These are phyloP conservation scores for Talaromyces sp. DNA, from an alignment of 2,329 filamentous ascomycete species.

Conservation along the genomic window DNA sequence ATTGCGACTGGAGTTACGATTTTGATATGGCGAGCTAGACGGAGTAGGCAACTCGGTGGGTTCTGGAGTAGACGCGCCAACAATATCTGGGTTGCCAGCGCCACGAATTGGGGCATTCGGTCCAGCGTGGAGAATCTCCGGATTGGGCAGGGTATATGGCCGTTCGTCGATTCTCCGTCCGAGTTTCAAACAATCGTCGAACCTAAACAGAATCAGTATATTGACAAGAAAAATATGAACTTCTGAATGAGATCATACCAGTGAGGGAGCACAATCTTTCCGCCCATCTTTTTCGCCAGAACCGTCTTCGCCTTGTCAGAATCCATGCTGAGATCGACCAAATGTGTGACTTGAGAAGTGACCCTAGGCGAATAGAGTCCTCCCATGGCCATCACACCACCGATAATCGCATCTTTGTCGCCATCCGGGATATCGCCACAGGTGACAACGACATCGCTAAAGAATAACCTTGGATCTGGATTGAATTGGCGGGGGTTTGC, in stretches of 20 bases:
- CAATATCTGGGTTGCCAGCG: constrained; percentile 56
- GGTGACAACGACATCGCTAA: constrained; percentile 76
- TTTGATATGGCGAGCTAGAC: constrained; percentile 22
- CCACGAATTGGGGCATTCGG: constrained; percentile 55
- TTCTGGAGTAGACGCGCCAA: constrained; percentile 60
- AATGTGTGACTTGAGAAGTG: constrained; percentile 74
- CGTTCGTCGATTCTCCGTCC: constrained; percentile 84
- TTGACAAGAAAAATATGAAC: not conserved
- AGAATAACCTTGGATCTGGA: constrained; percentile 85
- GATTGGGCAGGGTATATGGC: constrained; percentile 80
- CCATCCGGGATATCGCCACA: constrained; percentile 79
- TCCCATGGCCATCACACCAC: constrained; percentile 83
- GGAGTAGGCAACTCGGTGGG: constrained; percentile 37
- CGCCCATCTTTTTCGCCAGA: constrained; percentile 60
- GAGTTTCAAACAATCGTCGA: constrained; percentile 92
- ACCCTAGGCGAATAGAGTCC: constrained; percentile 72
- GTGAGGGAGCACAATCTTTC: constrained; percentile 86
- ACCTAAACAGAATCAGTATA: constrained; percentile 52
- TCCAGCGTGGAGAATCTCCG: constrained; percentile 67
- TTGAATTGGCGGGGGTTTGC: constrained; percentile 79
- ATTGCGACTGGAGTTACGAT: constrained; percentile 56
- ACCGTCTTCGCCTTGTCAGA: constrained; percentile 61
- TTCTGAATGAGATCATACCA: constrained; percentile 53
- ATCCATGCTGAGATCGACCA: constrained; percentile 75
- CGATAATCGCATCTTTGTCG: constrained; percentile 88